Evolutionary conservation across 805 yeast genomes (phyloP).

Genomic region (Pichia cabralensis): DNA sequence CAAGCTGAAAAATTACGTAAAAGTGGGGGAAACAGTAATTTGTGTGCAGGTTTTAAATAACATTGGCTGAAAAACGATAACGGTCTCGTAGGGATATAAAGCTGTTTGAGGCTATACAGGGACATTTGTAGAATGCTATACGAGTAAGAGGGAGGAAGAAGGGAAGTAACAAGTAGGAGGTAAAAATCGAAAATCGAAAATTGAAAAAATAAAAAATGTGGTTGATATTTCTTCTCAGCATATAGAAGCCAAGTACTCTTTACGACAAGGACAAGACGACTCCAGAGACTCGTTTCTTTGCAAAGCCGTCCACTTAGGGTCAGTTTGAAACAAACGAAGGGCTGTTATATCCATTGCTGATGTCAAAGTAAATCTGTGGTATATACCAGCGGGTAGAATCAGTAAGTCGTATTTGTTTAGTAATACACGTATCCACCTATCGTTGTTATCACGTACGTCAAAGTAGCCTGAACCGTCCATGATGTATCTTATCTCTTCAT

Average conservation of each 20-base stretch:
- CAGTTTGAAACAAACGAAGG: conserved; percentile 78
- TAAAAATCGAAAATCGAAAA: too few species aligned
- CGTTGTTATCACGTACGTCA: conserved; percentile 60
- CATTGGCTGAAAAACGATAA: too few species aligned
- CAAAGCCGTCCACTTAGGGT: conserved; percentile 92
- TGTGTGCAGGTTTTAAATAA: too few species aligned
- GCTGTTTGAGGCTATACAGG: too few species aligned
- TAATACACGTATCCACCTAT: conserved; percentile 67
- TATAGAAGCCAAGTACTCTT: conserved; percentile 33
- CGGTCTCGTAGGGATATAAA: too few species aligned
- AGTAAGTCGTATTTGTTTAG: conserved; percentile 56
- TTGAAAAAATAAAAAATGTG: too few species aligned
- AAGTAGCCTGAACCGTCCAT: conserved; percentile 87
- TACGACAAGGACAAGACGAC: conserved; percentile 33
- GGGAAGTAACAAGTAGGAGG: too few species aligned
- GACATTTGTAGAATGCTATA: too few species aligned
- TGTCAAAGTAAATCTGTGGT: conserved; percentile 83
- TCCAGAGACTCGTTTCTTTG: conserved; percentile 38
- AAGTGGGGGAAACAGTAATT: too few species aligned
- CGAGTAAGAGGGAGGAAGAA: too few species aligned
- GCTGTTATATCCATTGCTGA: conserved; percentile 59
- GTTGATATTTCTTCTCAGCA: too few species aligned
- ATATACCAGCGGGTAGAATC: conserved; percentile 84
- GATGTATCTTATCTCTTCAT: conserved; percentile 90
- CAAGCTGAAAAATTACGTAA: neutral